These are phyloP conservation scores for Microdochium bolleyi DNA, from an alignment of 2,329 filamentous ascomycete genomes.

Conservation along the genomic window DNA sequence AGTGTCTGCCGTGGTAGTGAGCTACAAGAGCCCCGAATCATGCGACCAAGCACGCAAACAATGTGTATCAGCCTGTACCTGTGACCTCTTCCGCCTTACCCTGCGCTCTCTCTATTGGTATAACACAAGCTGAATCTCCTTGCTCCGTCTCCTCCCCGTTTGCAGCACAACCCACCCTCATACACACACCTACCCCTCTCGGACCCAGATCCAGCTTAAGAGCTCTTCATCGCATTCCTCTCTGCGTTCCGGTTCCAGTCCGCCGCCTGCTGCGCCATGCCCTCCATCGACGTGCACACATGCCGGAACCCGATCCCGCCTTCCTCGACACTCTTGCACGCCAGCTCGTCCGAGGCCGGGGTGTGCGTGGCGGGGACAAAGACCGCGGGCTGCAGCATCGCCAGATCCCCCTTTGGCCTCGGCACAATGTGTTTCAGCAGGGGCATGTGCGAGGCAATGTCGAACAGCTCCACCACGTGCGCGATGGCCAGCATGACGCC, in stretches of 20 bases:
- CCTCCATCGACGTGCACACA: slow-evolving; percentile 28
- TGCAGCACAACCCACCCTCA: too few relatives aligned
- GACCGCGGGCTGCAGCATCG: slow-evolving; percentile 27
- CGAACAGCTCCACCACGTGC: slow-evolving; percentile 22
- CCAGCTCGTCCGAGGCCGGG: slow-evolving; percentile 19
- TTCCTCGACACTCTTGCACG: slow-evolving; percentile 13
- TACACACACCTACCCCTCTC: too few relatives aligned
- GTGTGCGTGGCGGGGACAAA: slow-evolving; percentile 23
- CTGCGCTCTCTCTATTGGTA: too few relatives aligned
- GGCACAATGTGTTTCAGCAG: slow-evolving; percentile 16
- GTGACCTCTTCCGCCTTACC: too few relatives aligned
- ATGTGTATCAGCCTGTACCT: too few relatives aligned
- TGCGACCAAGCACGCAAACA: too few relatives aligned
- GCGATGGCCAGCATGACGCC: slow-evolving; percentile 24
- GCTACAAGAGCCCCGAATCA: too few relatives aligned
- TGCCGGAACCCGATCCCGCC: slow-evolving; percentile 28
- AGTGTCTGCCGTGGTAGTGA: too few relatives aligned
- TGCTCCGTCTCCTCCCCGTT: too few relatives aligned
- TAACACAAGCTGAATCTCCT: too few relatives aligned
- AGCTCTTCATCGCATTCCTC: not conserved
- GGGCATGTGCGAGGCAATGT: slow-evolving; percentile 15
- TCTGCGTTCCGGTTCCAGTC: slow-evolving; percentile 29
- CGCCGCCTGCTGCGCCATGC: slow-evolving; percentile 28
- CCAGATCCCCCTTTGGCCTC: slow-evolving; percentile 21
- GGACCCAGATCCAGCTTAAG: too few relatives aligned